phyloP scores from a whole-genome alignment of 2,329 filamentous ascomycete species.

The Talaromyces funiculosus region DNA sequence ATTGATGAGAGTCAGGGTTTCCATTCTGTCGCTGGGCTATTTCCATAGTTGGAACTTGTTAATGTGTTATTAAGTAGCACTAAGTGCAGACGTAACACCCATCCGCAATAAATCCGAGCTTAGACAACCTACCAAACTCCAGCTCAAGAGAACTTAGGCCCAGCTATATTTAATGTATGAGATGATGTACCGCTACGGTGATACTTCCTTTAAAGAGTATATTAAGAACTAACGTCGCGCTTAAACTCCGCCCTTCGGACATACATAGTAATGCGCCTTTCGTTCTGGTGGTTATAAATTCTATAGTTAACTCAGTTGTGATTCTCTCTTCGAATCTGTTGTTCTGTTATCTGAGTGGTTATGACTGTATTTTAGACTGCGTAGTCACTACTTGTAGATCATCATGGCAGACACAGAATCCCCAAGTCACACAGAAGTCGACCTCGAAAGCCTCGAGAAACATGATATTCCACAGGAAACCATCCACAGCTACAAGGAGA shows the following conservation, averaged over 20 bases:
- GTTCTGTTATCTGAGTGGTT: neutral
- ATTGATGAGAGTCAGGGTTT: neutral
- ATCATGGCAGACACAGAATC: constrained; percentile 1
- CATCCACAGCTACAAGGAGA: neutral
- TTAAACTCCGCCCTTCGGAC: neutral
- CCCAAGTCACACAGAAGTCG: constrained; percentile 1
- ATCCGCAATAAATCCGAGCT: neutral
- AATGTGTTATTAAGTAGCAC: too few relatives aligned
- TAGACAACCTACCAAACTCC: neutral
- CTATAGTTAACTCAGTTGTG: neutral
- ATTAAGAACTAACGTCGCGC: neutral
- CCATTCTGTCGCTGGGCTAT: neutral
- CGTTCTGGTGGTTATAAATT: neutral
- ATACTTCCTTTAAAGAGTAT: neutral
- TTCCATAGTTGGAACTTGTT: too few relatives aligned
- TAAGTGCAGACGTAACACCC: neutral
- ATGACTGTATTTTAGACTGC: neutral
- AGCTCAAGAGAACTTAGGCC: neutral
- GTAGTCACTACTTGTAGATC: neutral
- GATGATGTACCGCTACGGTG: neutral
- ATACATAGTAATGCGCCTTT: neutral
- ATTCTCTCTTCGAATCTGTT: neutral
- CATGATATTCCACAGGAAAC: neutral
- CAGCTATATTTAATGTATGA: too few relatives aligned
- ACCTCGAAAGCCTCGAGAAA: constrained; percentile 5